Evolutionary conservation across 352 stramenopile genomes (phyloP), one percentile per base, ranked within the genome.

Genomic region (Hyaloperonospora brassicae): DNA sequence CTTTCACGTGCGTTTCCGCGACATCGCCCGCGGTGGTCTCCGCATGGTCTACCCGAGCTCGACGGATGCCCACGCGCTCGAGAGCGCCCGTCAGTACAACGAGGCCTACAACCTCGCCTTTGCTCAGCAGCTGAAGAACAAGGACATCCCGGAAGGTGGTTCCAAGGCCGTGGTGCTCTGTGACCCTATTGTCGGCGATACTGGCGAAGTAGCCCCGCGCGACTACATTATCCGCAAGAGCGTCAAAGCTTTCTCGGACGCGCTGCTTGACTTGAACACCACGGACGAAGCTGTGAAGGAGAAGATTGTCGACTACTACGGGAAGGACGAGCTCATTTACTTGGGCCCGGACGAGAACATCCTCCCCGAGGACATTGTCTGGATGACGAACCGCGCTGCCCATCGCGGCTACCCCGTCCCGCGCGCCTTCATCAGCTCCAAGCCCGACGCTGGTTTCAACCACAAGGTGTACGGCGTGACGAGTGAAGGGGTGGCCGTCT

Each of bases 171-270:
- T 91, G 14, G 76, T 93, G 47, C 65, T 91, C 5, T 86, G 84
- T 21, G 81, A 93, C 50, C 76, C 76, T 21, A 84, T 86, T 31
- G 75, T 86, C 10, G 79, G 79, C 11, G 73, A 78, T 12, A 58
- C 89, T 9, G 84, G 78, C 10, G 80, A 92, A 55, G 65, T 94
- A 49, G 81, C 81, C 8, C 76, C 81, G 22, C 80, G 82, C 22
- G 81, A 94, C 54, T 94, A 89, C 47, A 92, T 91, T 55, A 92
- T 98, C 61, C 84, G 95, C 56, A 98, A 98, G 83, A 93, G 82
- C 44, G 94, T 98, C 48, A 98, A 98, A 76, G 95, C 93, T 13
- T 98, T 98, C 69, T 96, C 89, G 30, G 83, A 91, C 44, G 79
- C 79, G 7, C 57, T 93, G 13, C 56, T 93, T 38, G 81, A 91